Conservation (phyloP, 495 filamentous ascomycete genomes). For the Neurospora sublineolata region DNA sequence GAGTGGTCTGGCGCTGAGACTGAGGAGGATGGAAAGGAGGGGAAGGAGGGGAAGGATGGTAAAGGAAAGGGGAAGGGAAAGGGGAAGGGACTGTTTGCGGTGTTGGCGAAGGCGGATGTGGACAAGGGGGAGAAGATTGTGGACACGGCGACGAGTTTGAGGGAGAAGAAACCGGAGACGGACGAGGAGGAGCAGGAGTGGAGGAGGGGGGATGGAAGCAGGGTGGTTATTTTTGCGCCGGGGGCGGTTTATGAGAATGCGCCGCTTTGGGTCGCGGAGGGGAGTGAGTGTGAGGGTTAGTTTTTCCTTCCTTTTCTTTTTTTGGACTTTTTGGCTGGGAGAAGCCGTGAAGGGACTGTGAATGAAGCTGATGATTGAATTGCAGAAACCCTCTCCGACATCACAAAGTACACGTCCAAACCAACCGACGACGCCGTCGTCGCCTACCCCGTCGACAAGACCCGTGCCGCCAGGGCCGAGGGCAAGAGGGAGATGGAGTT, state of each 20-base stretch:
- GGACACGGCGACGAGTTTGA: conserved; percentile 4
- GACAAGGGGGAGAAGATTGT: conserved; percentile 7
- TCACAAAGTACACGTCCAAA: conserved; percentile 18
- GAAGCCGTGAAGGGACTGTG: no score
- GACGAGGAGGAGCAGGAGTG: not conserved
- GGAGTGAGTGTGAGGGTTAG: conserved; percentile 22
- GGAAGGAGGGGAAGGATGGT: no score
- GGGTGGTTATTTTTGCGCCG: conserved; percentile 23
- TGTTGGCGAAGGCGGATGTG: conserved; percentile 10
- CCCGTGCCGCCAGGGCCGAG: conserved; percentile 5
- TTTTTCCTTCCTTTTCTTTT: not conserved
- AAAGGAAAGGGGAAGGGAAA: conserved; percentile 3
- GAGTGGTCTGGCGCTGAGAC: conserved; percentile 4
- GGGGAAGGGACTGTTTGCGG: conserved; percentile 20
- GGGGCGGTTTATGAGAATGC: conserved; percentile 22
- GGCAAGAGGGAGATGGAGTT: conserved; percentile 19
- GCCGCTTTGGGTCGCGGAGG: conserved; percentile 25
- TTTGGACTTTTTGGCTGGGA: no score
- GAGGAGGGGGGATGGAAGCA: not conserved
- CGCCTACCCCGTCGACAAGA: conserved; percentile 19
- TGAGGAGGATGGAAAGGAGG: no score
- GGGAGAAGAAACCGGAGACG: conserved; percentile 10
- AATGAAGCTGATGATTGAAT: not conserved
- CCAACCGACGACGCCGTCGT: conserved; percentile 19
- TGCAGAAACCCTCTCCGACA: conserved; percentile 17